Evolutionary conservation across 1,284 basidiomycete genomes (phyloP).

Genomic region (Trametes versicolor): DNA sequence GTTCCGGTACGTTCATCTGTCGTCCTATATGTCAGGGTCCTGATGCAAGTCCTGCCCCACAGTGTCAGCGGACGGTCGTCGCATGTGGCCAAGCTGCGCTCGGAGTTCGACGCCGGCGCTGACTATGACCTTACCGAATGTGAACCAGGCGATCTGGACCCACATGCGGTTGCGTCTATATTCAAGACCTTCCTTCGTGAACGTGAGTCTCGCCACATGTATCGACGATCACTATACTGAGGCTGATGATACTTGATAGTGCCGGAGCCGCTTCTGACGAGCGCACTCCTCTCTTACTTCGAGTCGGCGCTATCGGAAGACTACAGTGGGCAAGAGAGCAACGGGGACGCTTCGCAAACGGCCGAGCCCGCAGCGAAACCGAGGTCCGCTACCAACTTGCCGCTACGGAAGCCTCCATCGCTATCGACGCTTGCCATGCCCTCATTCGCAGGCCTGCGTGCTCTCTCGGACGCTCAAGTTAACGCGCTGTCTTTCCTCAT

Average conservation of each 20-base stretch:
- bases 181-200: conserved; percentile 86
- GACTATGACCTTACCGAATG: conserved; percentile 84
- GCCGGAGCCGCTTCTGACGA: conserved; percentile 84
- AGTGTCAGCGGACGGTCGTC: conserved; percentile 80
- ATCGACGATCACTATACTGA: conserved; percentile 13
- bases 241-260: conserved; percentile 56
- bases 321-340: conserved; percentile 38
- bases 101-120: conserved; percentile 88
- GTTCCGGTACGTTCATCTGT: conserved; percentile 65
- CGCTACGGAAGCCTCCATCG: conserved; percentile 78
- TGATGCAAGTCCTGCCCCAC: conserved; percentile 22
- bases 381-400: conserved; percentile 48
- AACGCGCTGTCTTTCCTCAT: conserved; percentile 66
- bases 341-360: conserved; percentile 16
- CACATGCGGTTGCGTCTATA: conserved; percentile 89
- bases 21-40: not conserved
- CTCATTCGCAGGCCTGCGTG: conserved; percentile 63
- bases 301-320: conserved; percentile 77
- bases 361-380: conserved; percentile 55
- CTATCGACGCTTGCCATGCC: conserved; percentile 80
- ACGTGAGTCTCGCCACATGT: conserved; percentile 57
- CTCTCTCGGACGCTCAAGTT: conserved; percentile 65
- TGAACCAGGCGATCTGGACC: conserved; percentile 86
- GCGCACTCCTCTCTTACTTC: conserved; percentile 73
- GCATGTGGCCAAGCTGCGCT: conserved; percentile 78